phyloP scores from a whole-genome alignment of 352 stramenopile species.

The Phytophthora litchii region DNA sequence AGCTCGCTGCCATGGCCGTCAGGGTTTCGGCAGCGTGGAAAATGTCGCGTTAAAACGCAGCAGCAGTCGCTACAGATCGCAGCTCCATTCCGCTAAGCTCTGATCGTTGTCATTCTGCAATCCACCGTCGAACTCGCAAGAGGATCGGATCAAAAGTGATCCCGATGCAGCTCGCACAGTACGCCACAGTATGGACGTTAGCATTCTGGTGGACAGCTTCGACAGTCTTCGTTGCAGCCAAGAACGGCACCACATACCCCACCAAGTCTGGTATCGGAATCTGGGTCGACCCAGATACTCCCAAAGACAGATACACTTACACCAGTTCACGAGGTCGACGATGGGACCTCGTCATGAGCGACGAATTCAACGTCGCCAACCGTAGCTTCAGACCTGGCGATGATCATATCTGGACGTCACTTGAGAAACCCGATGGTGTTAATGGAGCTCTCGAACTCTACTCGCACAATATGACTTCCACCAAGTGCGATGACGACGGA shows the following conservation, averaged over 20 bases:
- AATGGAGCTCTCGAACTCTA: slow-evolving; percentile 92
- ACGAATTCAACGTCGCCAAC: slow-evolving; percentile 69
- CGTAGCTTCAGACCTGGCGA: slow-evolving; percentile 80
- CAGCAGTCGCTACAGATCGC: not conserved
- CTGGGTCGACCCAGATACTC: slow-evolving; percentile 64
- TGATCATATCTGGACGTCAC: slow-evolving; percentile 92
- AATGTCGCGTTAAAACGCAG: slow-evolving; percentile 26
- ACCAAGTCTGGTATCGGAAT: slow-evolving; percentile 51
- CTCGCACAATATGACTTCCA: slow-evolving; percentile 78
- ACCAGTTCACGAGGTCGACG: slow-evolving; percentile 48
- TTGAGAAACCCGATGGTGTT: slow-evolving; percentile 62
- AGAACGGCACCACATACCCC: slow-evolving; percentile 36
- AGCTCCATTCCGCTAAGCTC: not conserved
- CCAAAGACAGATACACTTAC: slow-evolving; percentile 39
- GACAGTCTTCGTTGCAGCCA: slow-evolving; percentile 9
- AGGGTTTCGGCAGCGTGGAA: slow-evolving; percentile 15
- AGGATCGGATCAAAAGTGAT: not conserved
- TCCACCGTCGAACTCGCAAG: slow-evolving; percentile 14
- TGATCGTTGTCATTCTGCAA: slow-evolving; percentile 19
- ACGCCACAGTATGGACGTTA: slow-evolving; percentile 9
- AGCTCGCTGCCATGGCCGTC: slow-evolving; percentile 6
- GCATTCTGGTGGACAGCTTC: slow-evolving; percentile 13
- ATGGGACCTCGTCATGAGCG: slow-evolving; percentile 73
- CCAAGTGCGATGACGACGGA: slow-evolving; percentile 48
- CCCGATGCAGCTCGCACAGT: slow-evolving; percentile 15